Conservation (phyloP, 2,329 filamentous ascomycete species). For the Claviceps monticola region DNA sequence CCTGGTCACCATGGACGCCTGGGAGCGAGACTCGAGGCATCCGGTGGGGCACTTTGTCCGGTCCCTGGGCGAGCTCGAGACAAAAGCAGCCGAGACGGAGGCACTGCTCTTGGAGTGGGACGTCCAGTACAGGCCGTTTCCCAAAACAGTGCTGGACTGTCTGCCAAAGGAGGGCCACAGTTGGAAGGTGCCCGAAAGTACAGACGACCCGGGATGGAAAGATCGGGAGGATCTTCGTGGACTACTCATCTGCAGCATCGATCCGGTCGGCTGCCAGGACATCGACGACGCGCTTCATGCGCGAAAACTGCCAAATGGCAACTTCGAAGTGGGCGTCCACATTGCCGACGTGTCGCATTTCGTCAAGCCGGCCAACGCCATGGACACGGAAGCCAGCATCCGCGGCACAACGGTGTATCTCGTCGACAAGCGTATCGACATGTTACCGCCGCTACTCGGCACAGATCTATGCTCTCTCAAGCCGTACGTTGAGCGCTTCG, state of each 20-base stretch:
- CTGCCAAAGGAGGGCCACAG: conserved; percentile 81
- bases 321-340: conserved; percentile 91
- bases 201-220: conserved; percentile 74
- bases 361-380: conserved; percentile 90
- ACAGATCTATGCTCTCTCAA: conserved; percentile 95
- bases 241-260: conserved; percentile 90
- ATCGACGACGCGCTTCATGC: conserved; percentile 97
- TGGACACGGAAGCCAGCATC: conserved; percentile 90
- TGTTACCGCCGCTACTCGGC: conserved; percentile 91
- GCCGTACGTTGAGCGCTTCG: conserved; percentile 89
- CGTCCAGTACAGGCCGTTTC: conserved; percentile 94
- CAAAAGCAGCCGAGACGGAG: conserved; percentile 95
- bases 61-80: conserved; percentile 84
- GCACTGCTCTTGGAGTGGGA: conserved; percentile 89
- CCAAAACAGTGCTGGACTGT: conserved; percentile 89
- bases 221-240: conserved; percentile 72
- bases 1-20: conserved; percentile 84
- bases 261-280: conserved; percentile 90
- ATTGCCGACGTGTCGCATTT: conserved; percentile 99
- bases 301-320: conserved; percentile 71
- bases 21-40: conserved; percentile 87
- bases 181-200: conserved; percentile 77
- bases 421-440: conserved; percentile 98
- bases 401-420: conserved; percentile 94
- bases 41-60: conserved; percentile 89